Evolutionary conservation across 2,329 filamentous ascomycete genomes (phyloP).

Genomic region (Cladosporium cucumerinum): DNA sequence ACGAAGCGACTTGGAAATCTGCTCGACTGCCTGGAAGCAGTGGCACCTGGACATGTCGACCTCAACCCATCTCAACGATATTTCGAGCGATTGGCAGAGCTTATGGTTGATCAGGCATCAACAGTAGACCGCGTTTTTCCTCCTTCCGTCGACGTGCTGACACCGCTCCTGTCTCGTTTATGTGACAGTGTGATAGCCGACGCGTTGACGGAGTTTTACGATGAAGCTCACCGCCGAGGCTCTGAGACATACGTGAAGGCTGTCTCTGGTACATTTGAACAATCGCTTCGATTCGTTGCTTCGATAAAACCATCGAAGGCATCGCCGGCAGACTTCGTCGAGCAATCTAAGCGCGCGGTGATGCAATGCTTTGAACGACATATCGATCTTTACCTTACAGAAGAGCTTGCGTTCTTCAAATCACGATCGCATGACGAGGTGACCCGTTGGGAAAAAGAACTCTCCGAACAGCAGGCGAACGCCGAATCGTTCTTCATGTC

Average conservation of each 20-base stretch:
- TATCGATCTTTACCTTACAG: conserved; percentile 86
- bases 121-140: conserved; percentile 83
- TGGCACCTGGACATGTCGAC: conserved; percentile 63
- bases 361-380: conserved; percentile 82
- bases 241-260: conserved; percentile 78
- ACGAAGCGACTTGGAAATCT: conserved; percentile 68
- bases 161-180: conserved; percentile 76
- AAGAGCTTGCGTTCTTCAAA: conserved; percentile 85
- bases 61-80: conserved; percentile 78
- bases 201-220: conserved; percentile 79
- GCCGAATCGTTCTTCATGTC: conserved; percentile 95
- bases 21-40: conserved; percentile 75
- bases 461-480: conserved; percentile 84
- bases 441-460: conserved; percentile 81
- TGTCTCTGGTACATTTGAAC: conserved; percentile 82
- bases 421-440: conserved; percentile 74
- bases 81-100: conserved; percentile 69
- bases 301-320: conserved; percentile 66
- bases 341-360: conserved; percentile 65
- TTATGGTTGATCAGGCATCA: conserved; percentile 76
- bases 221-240: conserved; percentile 76
- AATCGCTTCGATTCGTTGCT: conserved; percentile 73
- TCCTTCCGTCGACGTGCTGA: conserved; percentile 65
- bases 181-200: conserved; percentile 79
- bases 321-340: conserved; percentile 58